Base-by-base conservation (phyloP, 495 filamentous ascomycete species). In the Mycothermus thermophilus region DNA sequence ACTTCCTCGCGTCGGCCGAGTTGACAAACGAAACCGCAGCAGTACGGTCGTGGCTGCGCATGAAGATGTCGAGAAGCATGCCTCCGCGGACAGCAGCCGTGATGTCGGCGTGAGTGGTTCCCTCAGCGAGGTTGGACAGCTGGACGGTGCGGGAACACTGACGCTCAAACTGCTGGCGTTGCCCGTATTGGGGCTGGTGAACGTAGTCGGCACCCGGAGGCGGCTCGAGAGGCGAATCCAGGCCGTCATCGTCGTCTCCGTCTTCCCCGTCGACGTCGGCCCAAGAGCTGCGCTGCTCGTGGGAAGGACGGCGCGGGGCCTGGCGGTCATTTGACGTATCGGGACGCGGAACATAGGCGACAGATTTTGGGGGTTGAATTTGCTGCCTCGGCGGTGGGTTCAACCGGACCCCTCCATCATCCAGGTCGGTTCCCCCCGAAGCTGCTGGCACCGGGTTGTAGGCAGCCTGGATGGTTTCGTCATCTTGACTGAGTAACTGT, bases 1-100 rank as follows among this genome's bases (percentile, higher is more conserved):
- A 92, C 2, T 66, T 62, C 26, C 63, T 62, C 6, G 79, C 79
- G 30, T 70, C 68, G 11, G 63, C 60, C 17, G 75, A 71, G 22
- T 77, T 62, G 13, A 83, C 57, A 48, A 90, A 88, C 0, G 83
- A 80, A 4, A 92, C 66, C 18, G 62, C 74, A 8, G 76, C 83
- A 29, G 57, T 58, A 13, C 66, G 71, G 28, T 83, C 77, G 25
- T 70, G 51, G n/a, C 57, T 51, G 22, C 77, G 66, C 27, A 86
- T 46, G 43, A 72, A 80, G 24, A 86, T 61, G 46, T 86, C 77
- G 6, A 85, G 49, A 5, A 92, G 51, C 43, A 68, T 60, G 1
- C 83, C 83, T 5, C 83, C 82, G 26, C 74, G 69, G 14, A 88
- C 60, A 24, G 66, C 62, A n/a, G 64, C 62, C 2, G 72, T 63